Conservation (phyloP, 75 land plant genomes). For the Pinus albicaulis region DNA sequence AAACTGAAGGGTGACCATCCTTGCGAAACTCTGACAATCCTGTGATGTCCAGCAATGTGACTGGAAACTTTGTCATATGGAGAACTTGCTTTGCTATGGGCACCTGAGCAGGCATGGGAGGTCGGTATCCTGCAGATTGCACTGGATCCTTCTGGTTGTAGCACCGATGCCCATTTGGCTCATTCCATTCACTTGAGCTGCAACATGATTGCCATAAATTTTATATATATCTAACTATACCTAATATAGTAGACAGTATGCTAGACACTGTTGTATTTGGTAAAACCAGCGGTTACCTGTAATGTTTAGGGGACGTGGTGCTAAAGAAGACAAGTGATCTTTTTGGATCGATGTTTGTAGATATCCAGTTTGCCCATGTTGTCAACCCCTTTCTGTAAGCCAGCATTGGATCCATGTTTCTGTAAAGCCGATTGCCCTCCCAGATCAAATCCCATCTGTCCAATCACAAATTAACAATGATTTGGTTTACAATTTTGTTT, state of each 20-base stretch:
- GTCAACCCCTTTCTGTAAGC: constrained; percentile 61
- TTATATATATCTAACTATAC: neutral
- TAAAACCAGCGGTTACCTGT: constrained; percentile 16
- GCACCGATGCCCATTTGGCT: constrained; percentile 22
- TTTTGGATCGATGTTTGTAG: constrained; percentile 23
- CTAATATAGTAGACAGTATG: neutral
- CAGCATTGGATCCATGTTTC: constrained; percentile 38
- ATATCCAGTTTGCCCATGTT: constrained; percentile 71
- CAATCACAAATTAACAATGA: neutral
- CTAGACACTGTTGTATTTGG: neutral
- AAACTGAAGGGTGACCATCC: constrained; percentile 73
- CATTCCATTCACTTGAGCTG: constrained; percentile 41
- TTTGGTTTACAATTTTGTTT: neutral
- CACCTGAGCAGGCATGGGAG: constrained; percentile 21
- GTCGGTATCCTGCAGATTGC: constrained; percentile 27
- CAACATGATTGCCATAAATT: constrained; percentile 2
- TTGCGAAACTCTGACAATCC: constrained; percentile 66
- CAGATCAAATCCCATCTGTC: constrained; percentile 51
- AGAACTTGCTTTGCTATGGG: constrained; percentile 34
- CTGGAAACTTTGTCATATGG: constrained; percentile 29
- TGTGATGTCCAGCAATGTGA: constrained; percentile 67
- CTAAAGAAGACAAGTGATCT: constrained; percentile 50
- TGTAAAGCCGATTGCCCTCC: constrained; percentile 33
- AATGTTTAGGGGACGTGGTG: constrained; percentile 70
- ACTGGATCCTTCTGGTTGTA: constrained; percentile 28